phyloP scores from a whole-genome alignment of 208 protist species.

The Phytomonas sp. region DNA sequence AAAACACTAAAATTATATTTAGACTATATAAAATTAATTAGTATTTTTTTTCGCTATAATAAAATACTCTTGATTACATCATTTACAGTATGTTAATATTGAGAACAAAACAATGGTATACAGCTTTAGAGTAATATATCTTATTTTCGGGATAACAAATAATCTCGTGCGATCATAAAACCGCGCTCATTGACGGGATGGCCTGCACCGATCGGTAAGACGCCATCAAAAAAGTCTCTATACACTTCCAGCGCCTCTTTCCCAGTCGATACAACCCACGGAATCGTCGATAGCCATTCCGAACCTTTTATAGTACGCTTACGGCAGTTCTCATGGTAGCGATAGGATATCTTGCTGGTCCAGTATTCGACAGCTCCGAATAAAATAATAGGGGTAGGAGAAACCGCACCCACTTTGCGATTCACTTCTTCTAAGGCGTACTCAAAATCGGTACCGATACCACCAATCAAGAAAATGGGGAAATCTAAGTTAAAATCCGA shows the following conservation, averaged over 20 bases:
- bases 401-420: slow-evolving; percentile 86
- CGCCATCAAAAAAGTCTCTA: slow-evolving; percentile 69
- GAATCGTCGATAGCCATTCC: slow-evolving; percentile 89
- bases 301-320: slow-evolving; percentile 86
- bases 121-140: not conserved
- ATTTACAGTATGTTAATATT: slow-evolving; percentile 6
- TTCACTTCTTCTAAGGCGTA: slow-evolving; percentile 91
- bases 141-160: slow-evolving; percentile 28
- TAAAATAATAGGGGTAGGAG: slow-evolving; percentile 77
- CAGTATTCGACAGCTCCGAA: slow-evolving; percentile 79
- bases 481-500: slow-evolving; percentile 92
- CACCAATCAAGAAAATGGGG: slow-evolving; percentile 87
- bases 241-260: slow-evolving; percentile 86
- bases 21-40: not conserved
- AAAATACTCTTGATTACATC: slow-evolving; percentile 8
- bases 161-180: slow-evolving; percentile 82
- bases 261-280: slow-evolving; percentile 80
- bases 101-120: not conserved
- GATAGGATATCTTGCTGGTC: slow-evolving; percentile 64
- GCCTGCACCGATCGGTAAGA: slow-evolving; percentile 62
- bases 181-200: slow-evolving; percentile 66
- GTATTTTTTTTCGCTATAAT: not conserved
- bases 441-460: slow-evolving; percentile 92
- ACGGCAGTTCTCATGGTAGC: slow-evolving; percentile 68
- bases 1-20: slow-evolving; percentile 1